These are phyloP conservation scores for Melampsora larici-populina DNA, from an alignment of 1,284 basidiomycete species.

Conservation along the genomic window DNA sequence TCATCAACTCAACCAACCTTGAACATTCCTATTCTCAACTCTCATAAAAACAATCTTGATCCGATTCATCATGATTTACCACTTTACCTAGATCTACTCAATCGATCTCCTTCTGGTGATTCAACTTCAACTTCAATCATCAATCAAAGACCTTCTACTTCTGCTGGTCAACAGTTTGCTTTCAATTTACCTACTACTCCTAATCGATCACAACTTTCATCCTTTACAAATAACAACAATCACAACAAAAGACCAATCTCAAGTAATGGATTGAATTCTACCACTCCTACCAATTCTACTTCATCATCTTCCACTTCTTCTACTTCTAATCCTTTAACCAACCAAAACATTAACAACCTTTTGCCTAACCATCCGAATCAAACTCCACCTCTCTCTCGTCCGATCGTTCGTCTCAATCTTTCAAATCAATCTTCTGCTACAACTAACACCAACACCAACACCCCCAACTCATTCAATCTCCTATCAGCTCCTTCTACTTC, in stretches of 20 bases:
- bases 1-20: background rate
- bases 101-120: conserved; percentile 1
- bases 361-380: background rate
- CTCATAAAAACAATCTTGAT: background rate
- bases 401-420: background rate
- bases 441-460: background rate
- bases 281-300: background rate
- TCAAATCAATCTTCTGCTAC: background rate
- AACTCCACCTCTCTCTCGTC: background rate
- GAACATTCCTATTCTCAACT: background rate
- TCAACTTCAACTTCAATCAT: conserved; percentile 3
- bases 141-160: background rate
- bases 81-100: background rate
- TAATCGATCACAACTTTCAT: background rate
- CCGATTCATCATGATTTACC: background rate
- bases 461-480: background rate
- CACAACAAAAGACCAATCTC: background rate
- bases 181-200: background rate
- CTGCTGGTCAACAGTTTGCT: background rate
- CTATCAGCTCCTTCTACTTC: background rate
- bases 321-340: background rate
- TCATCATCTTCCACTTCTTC: background rate
- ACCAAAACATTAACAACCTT: background rate
- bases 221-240: background rate
- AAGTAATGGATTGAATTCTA: background rate